Base-by-base conservation (phyloP, 495 filamentous ascomycete species). In the Penicillium robsamsonii region DNA sequence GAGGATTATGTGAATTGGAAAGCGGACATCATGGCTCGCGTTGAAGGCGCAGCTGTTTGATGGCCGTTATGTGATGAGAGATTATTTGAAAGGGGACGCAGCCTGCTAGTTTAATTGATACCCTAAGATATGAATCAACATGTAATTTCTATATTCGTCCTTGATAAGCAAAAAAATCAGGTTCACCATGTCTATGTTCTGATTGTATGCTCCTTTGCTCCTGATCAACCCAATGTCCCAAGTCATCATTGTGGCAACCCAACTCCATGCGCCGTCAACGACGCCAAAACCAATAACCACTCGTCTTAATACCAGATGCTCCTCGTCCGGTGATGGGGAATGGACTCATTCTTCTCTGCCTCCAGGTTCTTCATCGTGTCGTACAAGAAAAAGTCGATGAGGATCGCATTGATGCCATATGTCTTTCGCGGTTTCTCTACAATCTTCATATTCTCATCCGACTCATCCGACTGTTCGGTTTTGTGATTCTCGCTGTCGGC, bases 301-400 rank as follows among this genome's bases (percentile, higher is more conserved):
- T 30, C 27, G 41, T 46, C 27, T 77, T 65, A 97, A 75, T 97
- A 97, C 93, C 93, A 97, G 59, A 97, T 96, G 62, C 91, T 94
- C 63, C 93, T 82, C 25, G 91, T 96, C 58, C 92, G 80, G 71
- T 97, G 93, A 71, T 96, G 92, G n/a, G 90, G 91, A 44, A 94
- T 86, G 37, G 69, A 77, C 58, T 88, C 84, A 65, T 71, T 24
- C 4, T 75, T 68, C 15, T 80, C 75, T 8, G 61, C 66, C 62
- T 97, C 92, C 67, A 89, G 68, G 55, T 85, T 84, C 70, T 97
- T 97, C 72, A 93, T 88, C 3, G 87, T 87, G 74, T 97, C 94
- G 67, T 97, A 97, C 40, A 99, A 76, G 67, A 95, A 96, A 69
- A 96, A 97, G 67, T 99, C 94, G 51, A 99, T 93, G 55, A 97